phyloP scores from a whole-genome alignment of 2,329 filamentous ascomycete genomes.

The Pseudocercospora musae region DNA sequence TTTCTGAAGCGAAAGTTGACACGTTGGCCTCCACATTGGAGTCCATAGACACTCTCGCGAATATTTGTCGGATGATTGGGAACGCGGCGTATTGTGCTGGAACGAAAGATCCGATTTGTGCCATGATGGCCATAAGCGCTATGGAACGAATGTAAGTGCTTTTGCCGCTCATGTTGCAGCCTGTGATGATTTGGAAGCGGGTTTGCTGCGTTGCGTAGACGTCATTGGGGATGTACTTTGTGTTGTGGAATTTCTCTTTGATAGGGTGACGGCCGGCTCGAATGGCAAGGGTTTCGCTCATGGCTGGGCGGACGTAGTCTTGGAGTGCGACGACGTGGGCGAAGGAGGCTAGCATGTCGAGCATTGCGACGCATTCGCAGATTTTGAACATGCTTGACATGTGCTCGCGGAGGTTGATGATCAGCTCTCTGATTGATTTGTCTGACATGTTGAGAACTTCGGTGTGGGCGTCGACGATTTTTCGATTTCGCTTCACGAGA shows the following conservation, averaged over 20 bases:
- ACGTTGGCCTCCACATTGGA: constrained; percentile 87
- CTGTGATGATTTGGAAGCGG: constrained; percentile 89
- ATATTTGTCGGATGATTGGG: constrained; percentile 75
- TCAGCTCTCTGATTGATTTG: constrained; percentile 66
- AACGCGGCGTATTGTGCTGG: constrained; percentile 82
- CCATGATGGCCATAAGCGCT: constrained; percentile 85
- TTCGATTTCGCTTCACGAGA: constrained; percentile 71
- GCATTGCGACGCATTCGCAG: constrained; percentile 78
- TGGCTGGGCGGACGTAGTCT: constrained; percentile 67
- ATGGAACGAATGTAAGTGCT: constrained; percentile 89
- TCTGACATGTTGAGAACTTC: constrained; percentile 82
- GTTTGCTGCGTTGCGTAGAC: constrained; percentile 77
- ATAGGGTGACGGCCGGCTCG: constrained; percentile 76
- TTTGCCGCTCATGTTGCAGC: constrained; percentile 98
- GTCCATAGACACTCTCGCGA: constrained; percentile 81
- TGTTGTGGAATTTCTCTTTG: constrained; percentile 62
- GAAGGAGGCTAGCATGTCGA: constrained; percentile 69
- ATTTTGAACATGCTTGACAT: constrained; percentile 75
- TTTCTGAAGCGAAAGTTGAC: constrained; percentile 90
- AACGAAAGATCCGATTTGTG: constrained; percentile 86
- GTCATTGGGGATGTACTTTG: constrained; percentile 81
- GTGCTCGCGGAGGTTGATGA: constrained; percentile 67
- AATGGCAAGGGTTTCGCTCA: constrained; percentile 66
- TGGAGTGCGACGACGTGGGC: constrained; percentile 66
- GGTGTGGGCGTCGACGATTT: constrained; percentile 75